Evolutionary conservation across 192 early-diverging fungal species (phyloP), one percentile per base, ranked within the genome.

Genomic region (Dimargaris xerosporica): DNA sequence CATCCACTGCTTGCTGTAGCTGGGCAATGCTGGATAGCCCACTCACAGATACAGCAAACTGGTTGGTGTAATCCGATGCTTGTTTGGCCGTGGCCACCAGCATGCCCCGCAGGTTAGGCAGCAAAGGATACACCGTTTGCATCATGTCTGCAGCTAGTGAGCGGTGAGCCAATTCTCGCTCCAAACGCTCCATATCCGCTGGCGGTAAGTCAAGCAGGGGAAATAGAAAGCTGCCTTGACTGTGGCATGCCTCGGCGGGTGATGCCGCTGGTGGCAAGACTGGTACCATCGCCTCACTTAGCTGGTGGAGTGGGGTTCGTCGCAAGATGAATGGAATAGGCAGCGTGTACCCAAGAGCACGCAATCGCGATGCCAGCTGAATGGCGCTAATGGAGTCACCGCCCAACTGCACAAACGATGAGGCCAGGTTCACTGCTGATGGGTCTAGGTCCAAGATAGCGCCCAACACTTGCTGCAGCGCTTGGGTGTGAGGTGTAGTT

Each of bases 361-460:
- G 54, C 17, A n/a, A 29, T 10, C 15, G 34, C 13, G 43, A 1
- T 60, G 58, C 6, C n/a, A 60, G 11, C 0, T 21, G 58, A 43
- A 60, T 25, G 10, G 58, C 58, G 0, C 7, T 19, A 23, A 60
- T 43, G 15, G 58, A 60, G n/a, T 60, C 58, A 0, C 58, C 58
- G 5, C 58, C 58, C 19, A 60, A 44, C 41, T 44, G 58, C 39
- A 60, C 5, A 21, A 43, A 60, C 11, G 58, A 60, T 10, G 39
- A 10, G 2, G 34, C n/a, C 10, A 23, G 39, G 5, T 16, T 23
- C 19, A 60, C 13, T 0, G 16, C 6, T 6, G 15, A 23, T 10
- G n/a, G n/a, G n/a, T n/a, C n/a, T n/a, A n/a, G n/a, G n/a, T n/a
- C n/a, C n/a, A n/a, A n/a, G n/a, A n/a, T n/a, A n/a, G n/a, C n/a